Evolutionary conservation across 2,329 filamentous ascomycete species (phyloP), one percentile per base, ranked within the genome.

Genomic region (Penicillium sumatraense): DNA sequence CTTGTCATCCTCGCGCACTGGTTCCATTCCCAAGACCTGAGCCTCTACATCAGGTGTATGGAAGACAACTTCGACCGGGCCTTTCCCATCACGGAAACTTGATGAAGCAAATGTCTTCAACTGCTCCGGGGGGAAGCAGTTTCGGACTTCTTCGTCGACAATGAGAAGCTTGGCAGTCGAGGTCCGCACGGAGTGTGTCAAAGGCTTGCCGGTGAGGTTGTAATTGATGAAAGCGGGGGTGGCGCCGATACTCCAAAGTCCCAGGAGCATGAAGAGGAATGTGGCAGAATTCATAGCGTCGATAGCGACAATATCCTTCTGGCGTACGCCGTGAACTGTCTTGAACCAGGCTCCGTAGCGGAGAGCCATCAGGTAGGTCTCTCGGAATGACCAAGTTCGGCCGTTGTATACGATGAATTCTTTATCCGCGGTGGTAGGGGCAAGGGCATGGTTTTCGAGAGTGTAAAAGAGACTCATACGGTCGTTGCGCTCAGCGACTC

Each of bases 141-240:
- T 76, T 26, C 78, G 81, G 6, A 90, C 78, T 16, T 86, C 81
- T 3, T 87, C 83, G 61, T 95, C 91, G 9, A 93, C 81, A 18
- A 96, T 70, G 53, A 93, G 77, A 2, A 96, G 68, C 9, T 82
- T 82, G 0, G 89, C 80, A 0, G 83, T 86, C 2, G 89, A 88
- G 1, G 86, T 84, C 60, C 81, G 83, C 41, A 96, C 79, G 62
- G 89, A 93, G 73, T 96, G 91, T 3, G 84, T 72, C 58, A 96
- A 78, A 0, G 90, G 81, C 24, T 88, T 84, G 11, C 86, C 88
- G 0, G 83, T 81, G 46, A 96, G 77, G 69, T 95, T 95, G 75
- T 93, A 93, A 74, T 96, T 96, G 75, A 96, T 89, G 64, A 95
- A 91, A 0, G 91, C 91, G 0, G 91, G 91, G 53, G 86, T 86